Conservation (phyloP, 208 protist species). For the Leishmania aethiopica region DNA sequence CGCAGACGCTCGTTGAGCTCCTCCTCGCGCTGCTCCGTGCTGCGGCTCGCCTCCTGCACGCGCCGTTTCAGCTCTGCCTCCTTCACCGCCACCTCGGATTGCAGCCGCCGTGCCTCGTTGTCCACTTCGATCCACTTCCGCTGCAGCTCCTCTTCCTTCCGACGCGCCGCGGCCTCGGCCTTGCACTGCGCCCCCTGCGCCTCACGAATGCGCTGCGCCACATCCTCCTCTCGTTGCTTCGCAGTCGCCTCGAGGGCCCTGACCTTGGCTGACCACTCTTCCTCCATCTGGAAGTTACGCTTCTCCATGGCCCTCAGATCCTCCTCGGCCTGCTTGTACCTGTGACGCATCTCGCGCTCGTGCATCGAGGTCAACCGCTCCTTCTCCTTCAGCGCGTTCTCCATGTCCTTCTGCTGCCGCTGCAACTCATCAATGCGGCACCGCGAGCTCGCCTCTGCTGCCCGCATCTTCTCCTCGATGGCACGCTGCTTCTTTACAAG, state of each 20-base stretch:
- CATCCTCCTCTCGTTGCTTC: slow-evolving; percentile 44
- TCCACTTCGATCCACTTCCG: slow-evolving; percentile 56
- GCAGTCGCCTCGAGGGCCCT: slow-evolving; percentile 44
- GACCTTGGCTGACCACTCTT: slow-evolving; percentile 57
- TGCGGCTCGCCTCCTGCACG: slow-evolving; percentile 48
- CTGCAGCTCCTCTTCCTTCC: slow-evolving; percentile 52
- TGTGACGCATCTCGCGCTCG: slow-evolving; percentile 49
- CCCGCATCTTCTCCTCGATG: slow-evolving; percentile 50
- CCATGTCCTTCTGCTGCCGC: slow-evolving; percentile 50
- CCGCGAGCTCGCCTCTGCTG: slow-evolving; percentile 44
- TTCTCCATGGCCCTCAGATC: slow-evolving; percentile 43
- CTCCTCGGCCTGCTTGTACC: slow-evolving; percentile 40
- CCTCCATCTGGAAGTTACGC: slow-evolving; percentile 37
- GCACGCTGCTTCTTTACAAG: slow-evolving; percentile 44
- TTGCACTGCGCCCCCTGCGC: slow-evolving; percentile 44
- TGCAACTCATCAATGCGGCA: slow-evolving; percentile 62
- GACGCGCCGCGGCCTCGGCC: slow-evolving; percentile 43
- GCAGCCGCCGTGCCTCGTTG: slow-evolving; percentile 39
- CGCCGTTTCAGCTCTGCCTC: slow-evolving; percentile 61
- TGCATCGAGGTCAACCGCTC: slow-evolving; percentile 41
- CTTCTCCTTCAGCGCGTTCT: slow-evolving; percentile 49
- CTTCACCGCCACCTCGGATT: slow-evolving; percentile 49
- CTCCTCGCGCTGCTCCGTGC: slow-evolving; percentile 39
- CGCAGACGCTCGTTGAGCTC: slow-evolving; percentile 52
- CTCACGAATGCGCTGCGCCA: slow-evolving; percentile 38